Base-by-base conservation (phyloP, 805 yeast genomes). In the Maudiozyma bulderi region DNA sequence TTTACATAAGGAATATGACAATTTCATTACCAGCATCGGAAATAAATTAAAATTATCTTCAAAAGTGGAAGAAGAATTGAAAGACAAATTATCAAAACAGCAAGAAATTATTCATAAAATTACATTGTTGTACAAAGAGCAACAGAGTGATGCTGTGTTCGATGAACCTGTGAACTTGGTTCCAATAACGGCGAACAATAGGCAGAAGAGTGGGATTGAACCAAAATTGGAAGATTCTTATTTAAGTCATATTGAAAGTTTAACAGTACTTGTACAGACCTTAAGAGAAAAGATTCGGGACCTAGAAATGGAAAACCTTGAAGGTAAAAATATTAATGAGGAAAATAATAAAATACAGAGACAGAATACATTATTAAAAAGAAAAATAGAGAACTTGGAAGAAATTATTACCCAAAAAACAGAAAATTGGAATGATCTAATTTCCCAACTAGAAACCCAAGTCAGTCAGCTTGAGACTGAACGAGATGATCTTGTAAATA, bases 1-100 rank as follows among this genome's bases (percentile, higher is more conserved):
- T 15, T 49, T 64, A 41, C 67, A 62, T 47, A 55, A 59, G 31
- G 61, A 59, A 37, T 64, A 64, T 47, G 65, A 57, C 15, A 52
- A 53, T 14, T 64, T 62, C 45, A 50, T 64, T n/a, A 56, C 52
- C 20, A 54, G 61, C 10, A 54, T 64, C 14, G 52, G 57, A 35
- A 26, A 43, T 28, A 62, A 61, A 43, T 44, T 64, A 15, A 53
- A 48, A 30, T 45, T 52, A 20, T 52, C 62, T 42, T 50, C 56
- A 8, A 43, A 50, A 11, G 44, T 58, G 45, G 62, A 57, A 45
- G 40, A 45, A 35, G 13, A 46, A 11, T 44, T 61, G 54, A 51
- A 51, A 15, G 42, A 44, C n/a, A 61, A 61, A 49, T 47, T 64
- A 15, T 48, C 52, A 26, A 50, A 53, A 42, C 67, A 64, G 46